Evolutionary conservation across 306 rosid species (phyloP).

Genomic region (Benincasa hispida): DNA sequence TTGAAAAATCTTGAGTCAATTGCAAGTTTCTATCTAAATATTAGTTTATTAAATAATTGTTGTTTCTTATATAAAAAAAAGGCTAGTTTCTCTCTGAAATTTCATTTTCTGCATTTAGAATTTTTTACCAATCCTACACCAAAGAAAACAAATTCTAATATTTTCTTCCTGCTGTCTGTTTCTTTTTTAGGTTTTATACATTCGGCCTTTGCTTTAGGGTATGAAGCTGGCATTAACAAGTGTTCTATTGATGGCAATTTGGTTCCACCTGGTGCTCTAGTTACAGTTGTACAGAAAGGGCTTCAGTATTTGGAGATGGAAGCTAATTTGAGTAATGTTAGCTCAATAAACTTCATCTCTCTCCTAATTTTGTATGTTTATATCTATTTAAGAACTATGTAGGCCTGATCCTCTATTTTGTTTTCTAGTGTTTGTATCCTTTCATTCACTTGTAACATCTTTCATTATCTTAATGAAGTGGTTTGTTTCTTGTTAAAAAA

Average conservation of each 20-base stretch:
- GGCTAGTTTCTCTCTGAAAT: neutral
- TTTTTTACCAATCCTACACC: neutral
- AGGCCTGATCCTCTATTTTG: too few species aligned
- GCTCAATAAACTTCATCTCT: slow-evolving; percentile 24
- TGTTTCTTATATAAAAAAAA: too few species aligned
- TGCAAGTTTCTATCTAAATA: neutral
- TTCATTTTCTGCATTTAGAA: neutral
- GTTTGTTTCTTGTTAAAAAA: too few species aligned
- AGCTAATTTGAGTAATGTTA: slow-evolving; percentile 93
- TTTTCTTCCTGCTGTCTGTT: neutral
- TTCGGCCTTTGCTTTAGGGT: slow-evolving; percentile 87
- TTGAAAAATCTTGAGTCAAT: neutral
- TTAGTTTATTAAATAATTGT: too few species aligned
- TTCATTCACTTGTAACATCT: too few species aligned
- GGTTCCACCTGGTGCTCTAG: slow-evolving; percentile 81
- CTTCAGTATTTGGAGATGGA: slow-evolving; percentile 98
- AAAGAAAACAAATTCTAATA: neutral
- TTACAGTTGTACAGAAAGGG: slow-evolving; percentile 86
- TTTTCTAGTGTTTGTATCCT: too few species aligned
- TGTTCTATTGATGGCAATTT: slow-evolving; percentile 74
- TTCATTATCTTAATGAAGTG: too few species aligned
- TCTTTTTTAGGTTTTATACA: slow-evolving; percentile 70
- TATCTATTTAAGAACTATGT: slow-evolving; percentile 11
- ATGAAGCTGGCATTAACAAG: slow-evolving; percentile 87
- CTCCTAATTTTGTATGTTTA: neutral